Conservation (phyloP, 164 flowering plant genomes). For the Stephania cephalantha region DNA sequence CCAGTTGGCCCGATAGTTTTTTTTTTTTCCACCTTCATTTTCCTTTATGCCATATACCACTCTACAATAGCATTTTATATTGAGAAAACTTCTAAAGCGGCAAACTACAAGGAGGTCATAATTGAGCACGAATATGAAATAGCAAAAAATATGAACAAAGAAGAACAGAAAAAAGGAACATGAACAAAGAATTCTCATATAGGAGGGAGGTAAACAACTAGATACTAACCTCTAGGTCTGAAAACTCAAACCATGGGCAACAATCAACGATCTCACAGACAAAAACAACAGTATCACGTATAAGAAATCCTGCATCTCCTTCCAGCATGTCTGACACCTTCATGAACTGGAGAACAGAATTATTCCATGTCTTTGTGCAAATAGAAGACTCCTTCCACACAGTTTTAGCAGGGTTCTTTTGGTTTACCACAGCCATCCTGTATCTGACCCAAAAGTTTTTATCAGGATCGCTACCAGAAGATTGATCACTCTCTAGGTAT, state of each 20-base stretch:
- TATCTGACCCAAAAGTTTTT: constrained; percentile 97
- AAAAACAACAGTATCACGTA: constrained; percentile 92
- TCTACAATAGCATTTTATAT: neutral
- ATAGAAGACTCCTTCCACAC: constrained; percentile 98
- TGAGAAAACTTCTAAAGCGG: neutral
- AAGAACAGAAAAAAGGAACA: neutral
- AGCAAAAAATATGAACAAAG: neutral
- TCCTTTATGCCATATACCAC: neutral
- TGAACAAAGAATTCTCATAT: neutral
- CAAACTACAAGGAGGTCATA: neutral
- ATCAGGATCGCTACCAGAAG: constrained; percentile 83
- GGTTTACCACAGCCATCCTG: constrained; percentile 88
- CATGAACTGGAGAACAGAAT: constrained; percentile 98
- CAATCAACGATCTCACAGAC: constrained; percentile 97
- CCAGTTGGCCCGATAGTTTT: too few relatives aligned
- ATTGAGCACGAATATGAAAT: neutral
- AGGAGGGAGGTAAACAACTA: neutral
- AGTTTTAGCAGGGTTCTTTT: constrained; percentile 80
- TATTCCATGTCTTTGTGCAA: constrained; percentile 98
- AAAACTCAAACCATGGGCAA: constrained; percentile 99
- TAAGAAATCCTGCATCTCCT: constrained; percentile 88
- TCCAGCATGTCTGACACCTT: constrained; percentile 99
- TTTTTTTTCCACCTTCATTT: neutral
- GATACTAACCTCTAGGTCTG: constrained; percentile 83
- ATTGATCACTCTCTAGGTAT: constrained; percentile 95